Evolutionary conservation across 495 filamentous ascomycete species (phyloP), one percentile per base, ranked within the genome.

Genomic region (Wilcoxina mikolae): DNA sequence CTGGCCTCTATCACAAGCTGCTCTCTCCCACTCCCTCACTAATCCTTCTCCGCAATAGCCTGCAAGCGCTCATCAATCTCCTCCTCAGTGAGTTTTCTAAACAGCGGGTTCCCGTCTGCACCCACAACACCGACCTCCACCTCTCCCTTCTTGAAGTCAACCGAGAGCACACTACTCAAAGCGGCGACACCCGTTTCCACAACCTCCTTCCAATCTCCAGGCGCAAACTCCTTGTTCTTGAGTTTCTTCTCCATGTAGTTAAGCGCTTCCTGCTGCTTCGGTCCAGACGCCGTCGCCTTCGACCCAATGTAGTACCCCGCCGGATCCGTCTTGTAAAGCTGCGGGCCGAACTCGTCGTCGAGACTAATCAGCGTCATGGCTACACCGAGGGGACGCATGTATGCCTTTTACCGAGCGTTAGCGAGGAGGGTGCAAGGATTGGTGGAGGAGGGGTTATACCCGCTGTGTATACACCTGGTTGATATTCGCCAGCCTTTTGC

Each of bases 61-160:
- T 98, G 93, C 72, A 98, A 75, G 68, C 91, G 76, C 73, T 95
- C 93, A 65, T 98, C 91, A 65, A 98, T 96, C 78, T 98, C 91
- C 33, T 95, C 90, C 69, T 94, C 88, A 9, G 88, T 93, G 71
- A 98, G 74, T 60, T 82, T 82, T 62, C 88, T 79, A 76, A 98
- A 98, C 59, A 70, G 76, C 49, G 81, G 69, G 70, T 85, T 75
- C 64, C 87, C 89, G 64, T 89, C 87, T 41, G 71, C 67, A 58
- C 91, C 91, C 17, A 95, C 91, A 64, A 98, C 84, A 60, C 93
- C 91, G 67, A 98, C 83, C 74, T 98, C 91, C 65, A 98, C 80
- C 75, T 98, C 91, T 66, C 83, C 83, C 75, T 95, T 95, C 81
- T 98, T 98, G 76, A 98, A 98, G 71, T 98, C 91, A 62, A 96